These are phyloP conservation scores for Capsella bursapastoris DNA, from an alignment of 345 rosid genomes.

Conservation along the genomic window DNA sequence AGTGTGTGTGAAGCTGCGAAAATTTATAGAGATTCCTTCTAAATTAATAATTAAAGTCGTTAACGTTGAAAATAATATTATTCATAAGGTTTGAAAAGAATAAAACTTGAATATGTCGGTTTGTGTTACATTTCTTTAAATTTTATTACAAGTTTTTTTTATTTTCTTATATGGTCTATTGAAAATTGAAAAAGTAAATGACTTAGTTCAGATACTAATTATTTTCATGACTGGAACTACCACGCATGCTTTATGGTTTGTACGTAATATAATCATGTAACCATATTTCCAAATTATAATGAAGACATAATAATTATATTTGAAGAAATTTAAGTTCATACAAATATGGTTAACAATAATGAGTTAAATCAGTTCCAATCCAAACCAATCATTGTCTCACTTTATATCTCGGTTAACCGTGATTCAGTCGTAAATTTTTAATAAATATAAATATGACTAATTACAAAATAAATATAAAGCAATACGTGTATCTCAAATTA, in stretches of 20 bases:
- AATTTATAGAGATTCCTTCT: slow-evolving; percentile 32
- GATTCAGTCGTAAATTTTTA: no score
- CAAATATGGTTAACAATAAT: no score
- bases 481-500: no score
- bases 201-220: background rate
- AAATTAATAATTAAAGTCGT: slow-evolving; percentile 22
- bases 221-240: slow-evolving; percentile 15
- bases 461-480: no score
- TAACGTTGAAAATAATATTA: slow-evolving; percentile 28
- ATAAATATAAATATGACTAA: no score
- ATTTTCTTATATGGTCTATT: background rate
- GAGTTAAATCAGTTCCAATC: no score
- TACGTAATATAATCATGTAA: background rate
- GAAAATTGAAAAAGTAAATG: background rate
- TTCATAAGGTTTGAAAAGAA: slow-evolving; percentile 32
- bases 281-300: no score
- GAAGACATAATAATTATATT: no score
- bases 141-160: background rate
- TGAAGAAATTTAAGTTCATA: no score
- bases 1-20: slow-evolving; percentile 43
- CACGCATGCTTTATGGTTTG: background rate
- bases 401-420: no score
- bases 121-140: background rate
- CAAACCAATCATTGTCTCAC: no score
- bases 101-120: slow-evolving; percentile 33